phyloP scores from a whole-genome alignment of 441 rosid species.

The Erysimum cheiri region DNA sequence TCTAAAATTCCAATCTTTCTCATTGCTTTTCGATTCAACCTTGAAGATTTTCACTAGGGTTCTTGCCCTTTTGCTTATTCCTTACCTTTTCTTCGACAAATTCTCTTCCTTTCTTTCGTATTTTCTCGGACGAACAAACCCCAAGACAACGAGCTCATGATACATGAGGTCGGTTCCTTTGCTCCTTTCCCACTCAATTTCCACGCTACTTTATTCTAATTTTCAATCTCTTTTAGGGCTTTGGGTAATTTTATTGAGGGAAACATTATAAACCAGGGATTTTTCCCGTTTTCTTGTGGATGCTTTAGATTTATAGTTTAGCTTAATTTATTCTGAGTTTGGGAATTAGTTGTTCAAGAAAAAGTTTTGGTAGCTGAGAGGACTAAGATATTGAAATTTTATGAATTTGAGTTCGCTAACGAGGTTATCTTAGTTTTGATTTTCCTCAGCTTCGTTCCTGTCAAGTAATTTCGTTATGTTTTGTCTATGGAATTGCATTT shows the following conservation, averaged over 20 bases:
- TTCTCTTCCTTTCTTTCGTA: background rate
- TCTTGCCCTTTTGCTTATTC: constrained; percentile 11
- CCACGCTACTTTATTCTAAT: background rate
- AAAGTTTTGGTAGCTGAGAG: background rate
- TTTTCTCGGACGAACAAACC: constrained; percentile 30
- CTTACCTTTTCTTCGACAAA: background rate
- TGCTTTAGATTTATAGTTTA: background rate
- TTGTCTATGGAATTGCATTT: background rate
- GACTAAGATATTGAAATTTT: background rate
- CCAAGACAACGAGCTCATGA: constrained; percentile 38
- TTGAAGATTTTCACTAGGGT: constrained; percentile 1
- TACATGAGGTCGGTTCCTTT: constrained; percentile 35
- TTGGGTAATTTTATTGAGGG: background rate
- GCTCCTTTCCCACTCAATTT: background rate
- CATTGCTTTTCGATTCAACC: constrained; percentile 16
- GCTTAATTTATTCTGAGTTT: background rate
- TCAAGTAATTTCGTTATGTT: background rate
- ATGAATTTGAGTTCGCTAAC: constrained; percentile 6
- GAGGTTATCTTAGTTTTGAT: background rate
- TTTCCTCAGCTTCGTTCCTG: constrained; percentile 12
- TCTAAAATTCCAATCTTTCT: constrained; percentile 34
- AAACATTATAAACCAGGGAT: background rate
- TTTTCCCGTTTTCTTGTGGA: constrained; percentile 4
- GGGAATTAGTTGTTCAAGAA: constrained; percentile 15
- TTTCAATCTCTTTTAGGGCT: constrained; percentile 7